phyloP scores from a whole-genome alignment of 768 basidiomycete genomes.

The Dentipellis fragilis region DNA sequence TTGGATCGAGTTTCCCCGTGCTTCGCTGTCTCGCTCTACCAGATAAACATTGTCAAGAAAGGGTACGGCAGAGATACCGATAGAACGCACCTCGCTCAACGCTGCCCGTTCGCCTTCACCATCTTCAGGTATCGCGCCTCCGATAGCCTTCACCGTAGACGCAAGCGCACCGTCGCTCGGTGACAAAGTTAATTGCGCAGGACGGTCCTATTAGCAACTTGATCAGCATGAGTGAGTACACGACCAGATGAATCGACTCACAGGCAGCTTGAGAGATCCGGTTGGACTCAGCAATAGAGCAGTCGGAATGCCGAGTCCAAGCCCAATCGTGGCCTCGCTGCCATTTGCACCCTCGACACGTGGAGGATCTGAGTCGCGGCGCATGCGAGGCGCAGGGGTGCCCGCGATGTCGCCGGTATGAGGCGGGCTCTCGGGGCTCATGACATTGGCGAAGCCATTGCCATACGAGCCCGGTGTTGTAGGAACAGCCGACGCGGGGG shows the following conservation, averaged over 20 bases:
- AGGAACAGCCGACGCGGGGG: conserved; percentile 13
- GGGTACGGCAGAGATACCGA: not conserved
- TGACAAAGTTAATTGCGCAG: conserved; percentile 43
- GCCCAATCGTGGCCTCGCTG: conserved; percentile 15
- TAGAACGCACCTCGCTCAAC: conserved; percentile 56
- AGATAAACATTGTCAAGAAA: not conserved
- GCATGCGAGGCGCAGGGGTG: not conserved
- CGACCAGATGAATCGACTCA: too few relatives aligned
- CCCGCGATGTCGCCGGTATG: conserved; percentile 12
- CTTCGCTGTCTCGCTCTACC: conserved; percentile 42
- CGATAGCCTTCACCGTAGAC: conserved; percentile 24
- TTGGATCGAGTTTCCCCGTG: conserved; percentile 25
- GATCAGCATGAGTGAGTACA: not conserved
- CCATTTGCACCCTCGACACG: conserved; percentile 5
- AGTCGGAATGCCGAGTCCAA: conserved; percentile 21
- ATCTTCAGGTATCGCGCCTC: conserved; percentile 20
- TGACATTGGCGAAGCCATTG: conserved; percentile 10
- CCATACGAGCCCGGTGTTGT: conserved; percentile 14
- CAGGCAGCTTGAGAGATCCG: not conserved
- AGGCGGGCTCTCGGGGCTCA: conserved; percentile 26
- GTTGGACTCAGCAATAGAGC: conserved; percentile 4
- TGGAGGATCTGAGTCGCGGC: conserved; percentile 8
- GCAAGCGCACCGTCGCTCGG: conserved; percentile 54
- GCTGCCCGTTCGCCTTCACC: conserved; percentile 37
- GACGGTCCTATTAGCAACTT: conserved; percentile 31